phyloP scores from a whole-genome alignment of 2,329 filamentous ascomycete genomes.

The Cladosporium austrohemisphaericum region DNA sequence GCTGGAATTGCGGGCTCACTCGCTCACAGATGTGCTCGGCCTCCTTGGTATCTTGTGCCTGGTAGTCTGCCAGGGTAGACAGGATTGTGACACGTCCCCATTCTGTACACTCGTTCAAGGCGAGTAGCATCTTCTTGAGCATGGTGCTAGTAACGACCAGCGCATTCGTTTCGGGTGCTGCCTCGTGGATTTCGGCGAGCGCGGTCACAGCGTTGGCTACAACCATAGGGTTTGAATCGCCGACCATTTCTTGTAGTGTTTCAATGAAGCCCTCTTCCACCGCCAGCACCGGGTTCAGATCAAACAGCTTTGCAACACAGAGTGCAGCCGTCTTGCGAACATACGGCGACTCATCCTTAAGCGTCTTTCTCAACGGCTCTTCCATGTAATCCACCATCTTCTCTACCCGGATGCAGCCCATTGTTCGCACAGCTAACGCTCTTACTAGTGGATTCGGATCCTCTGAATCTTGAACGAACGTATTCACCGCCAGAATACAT shows the following conservation, averaged over 20 bases:
- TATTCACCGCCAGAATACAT: conserved; percentile 97
- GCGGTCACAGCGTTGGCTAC: conserved; percentile 97
- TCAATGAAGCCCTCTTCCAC: conserved; percentile 96
- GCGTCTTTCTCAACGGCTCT: conserved; percentile 89
- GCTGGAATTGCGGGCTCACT: conserved; percentile 94
- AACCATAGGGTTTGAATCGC: conserved; percentile 97
- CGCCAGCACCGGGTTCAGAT: conserved; percentile 86
- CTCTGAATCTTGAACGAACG: conserved; percentile 98
- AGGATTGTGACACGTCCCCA: conserved; percentile 96
- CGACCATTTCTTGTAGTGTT: conserved; percentile 89
- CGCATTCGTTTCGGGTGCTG: conserved; percentile 84
- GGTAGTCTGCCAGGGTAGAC: conserved; percentile 83
- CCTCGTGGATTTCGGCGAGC: conserved; percentile 83
- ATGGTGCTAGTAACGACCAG: conserved; percentile 76
- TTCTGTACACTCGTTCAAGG: conserved; percentile 95
- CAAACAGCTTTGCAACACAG: conserved; percentile 96
- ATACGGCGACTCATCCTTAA: conserved; percentile 96
- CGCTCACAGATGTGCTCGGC: conserved; percentile 97
- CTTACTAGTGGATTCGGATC: conserved; percentile 94
- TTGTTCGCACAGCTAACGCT: conserved; percentile 92
- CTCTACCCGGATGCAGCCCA: conserved; percentile 97
- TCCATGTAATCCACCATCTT: conserved; percentile 99
- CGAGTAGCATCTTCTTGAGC: conserved; percentile 93
- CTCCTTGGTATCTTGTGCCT: conserved; percentile 83
- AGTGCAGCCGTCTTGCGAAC: conserved; percentile 97